These are phyloP conservation scores for Mrakia blollopis DNA, from an alignment of 768 basidiomycete species.

Conservation along the genomic window DNA sequence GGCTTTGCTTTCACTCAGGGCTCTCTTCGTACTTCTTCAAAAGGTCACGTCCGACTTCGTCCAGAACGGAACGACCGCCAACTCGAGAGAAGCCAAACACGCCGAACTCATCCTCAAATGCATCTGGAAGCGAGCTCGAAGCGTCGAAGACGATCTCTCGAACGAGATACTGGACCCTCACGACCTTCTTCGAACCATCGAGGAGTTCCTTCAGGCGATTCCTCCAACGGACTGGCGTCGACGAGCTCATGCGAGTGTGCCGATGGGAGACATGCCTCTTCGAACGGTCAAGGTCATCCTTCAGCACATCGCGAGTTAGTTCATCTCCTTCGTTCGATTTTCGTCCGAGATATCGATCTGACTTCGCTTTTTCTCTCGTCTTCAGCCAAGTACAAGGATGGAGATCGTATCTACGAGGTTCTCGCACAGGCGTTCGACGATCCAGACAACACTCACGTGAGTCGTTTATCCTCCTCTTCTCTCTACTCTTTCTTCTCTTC, in stretches of 20 bases:
- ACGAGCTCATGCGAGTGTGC: conserved; percentile 80
- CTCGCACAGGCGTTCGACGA: conserved; percentile 87
- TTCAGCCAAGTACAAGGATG: conserved; percentile 65
- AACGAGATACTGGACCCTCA: conserved; percentile 76
- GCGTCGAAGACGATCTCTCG: conserved; percentile 83
- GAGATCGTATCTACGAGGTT: conserved; percentile 80
- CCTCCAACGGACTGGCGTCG: conserved; percentile 95
- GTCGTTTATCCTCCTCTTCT: background rate
- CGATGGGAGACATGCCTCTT: conserved; percentile 95
- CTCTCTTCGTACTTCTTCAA: conserved; percentile 69
- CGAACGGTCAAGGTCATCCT: conserved; percentile 97
- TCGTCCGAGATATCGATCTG: conserved; percentile 34
- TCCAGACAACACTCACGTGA: conserved; percentile 32
- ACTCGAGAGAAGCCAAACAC: conserved; percentile 78
- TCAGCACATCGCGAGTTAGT: conserved; percentile 91
- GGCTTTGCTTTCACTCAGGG: conserved; percentile 47
- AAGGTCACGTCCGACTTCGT: conserved; percentile 58
- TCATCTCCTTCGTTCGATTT: background rate
- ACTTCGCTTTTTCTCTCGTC: background rate
- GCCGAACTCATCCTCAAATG: conserved; percentile 93
- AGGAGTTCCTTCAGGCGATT: conserved; percentile 86
- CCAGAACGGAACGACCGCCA: conserved; percentile 51
- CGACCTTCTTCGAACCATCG: conserved; percentile 84
- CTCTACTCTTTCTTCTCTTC: conserved; percentile 9
- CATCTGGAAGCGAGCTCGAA: conserved; percentile 94